These are phyloP conservation scores for Saccharomycopsis capsularis DNA, from an alignment of 805 yeast genomes.

Conservation along the genomic window DNA sequence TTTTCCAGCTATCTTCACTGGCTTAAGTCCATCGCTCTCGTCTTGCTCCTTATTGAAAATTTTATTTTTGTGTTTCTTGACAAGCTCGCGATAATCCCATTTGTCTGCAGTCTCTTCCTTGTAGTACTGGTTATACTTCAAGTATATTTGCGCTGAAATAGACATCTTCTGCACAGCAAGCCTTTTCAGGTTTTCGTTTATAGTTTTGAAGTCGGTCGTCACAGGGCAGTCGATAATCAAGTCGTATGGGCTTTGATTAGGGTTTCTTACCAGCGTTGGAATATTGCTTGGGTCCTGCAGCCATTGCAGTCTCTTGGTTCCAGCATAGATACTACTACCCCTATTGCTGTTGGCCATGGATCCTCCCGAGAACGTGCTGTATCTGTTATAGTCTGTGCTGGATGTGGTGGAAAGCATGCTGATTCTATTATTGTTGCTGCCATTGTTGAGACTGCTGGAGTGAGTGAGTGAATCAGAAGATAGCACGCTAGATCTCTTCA, in stretches of 20 bases:
- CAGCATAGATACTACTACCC: background rate
- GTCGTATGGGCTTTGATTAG: constrained; percentile 1
- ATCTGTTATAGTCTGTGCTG: constrained; percentile 3
- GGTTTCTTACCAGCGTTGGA: background rate
- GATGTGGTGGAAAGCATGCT: constrained; percentile 2
- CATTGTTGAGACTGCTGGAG: no score
- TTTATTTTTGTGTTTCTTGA: constrained; percentile 3
- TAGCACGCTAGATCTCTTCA: constrained; percentile 37
- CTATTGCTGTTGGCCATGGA: background rate
- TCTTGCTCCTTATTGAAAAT: no score
- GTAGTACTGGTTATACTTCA: constrained; percentile 7
- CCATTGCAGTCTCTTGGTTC: background rate
- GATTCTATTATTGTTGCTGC: background rate
- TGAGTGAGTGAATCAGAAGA: constrained; percentile 19
- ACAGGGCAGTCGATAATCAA: constrained; percentile 11
- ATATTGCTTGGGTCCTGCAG: background rate
- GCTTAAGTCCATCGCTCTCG: background rate
- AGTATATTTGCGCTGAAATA: constrained; percentile 10
- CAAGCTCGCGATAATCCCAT: constrained; percentile 7
- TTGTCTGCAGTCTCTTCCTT: background rate
- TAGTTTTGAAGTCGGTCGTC: constrained; percentile 7
- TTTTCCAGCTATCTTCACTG: no score
- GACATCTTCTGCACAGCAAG: constrained; percentile 2
- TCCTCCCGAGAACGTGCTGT: constrained; percentile 5
- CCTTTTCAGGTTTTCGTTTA: constrained; percentile 5